Evolutionary conservation across 129 eudicot genomes (phyloP), one percentile per base, ranked within the genome.

Genomic region (Chrysanthemum seticuspe): DNA sequence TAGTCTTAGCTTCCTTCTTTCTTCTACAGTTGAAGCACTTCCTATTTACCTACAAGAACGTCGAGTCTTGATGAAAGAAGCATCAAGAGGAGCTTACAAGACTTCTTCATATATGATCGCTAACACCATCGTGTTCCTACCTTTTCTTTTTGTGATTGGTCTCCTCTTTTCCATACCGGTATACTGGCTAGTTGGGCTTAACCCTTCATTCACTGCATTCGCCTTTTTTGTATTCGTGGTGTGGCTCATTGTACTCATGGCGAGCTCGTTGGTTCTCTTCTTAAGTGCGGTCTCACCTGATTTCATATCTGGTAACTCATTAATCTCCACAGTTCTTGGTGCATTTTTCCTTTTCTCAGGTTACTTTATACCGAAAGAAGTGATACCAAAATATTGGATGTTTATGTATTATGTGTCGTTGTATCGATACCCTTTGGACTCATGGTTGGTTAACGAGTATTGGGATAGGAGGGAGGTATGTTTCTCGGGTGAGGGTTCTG

Each of bases 11-110:
- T 95, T 95, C 66, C 99, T 95, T 21, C 94, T 95, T 10, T 95
- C 99, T 10, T 95, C 99, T 0, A 95, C 99, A 1, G 99, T 95
- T 11, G 99, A 95, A 88, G 97, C 99, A 50, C 86, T 95, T 14
- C 99, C 97, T 3, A 90, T 95, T 47, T 95, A 90, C 83, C 97
- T 95, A 68, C 97, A 95, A 86, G 99, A 95, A 70, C 83, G 97
- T 0, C 85, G 85, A 12, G 99, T 95, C 29, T 58, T 95, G 50
- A 90, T 95, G 99, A 95, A 95, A 69, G 99, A 95, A 85, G 92
- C 96, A 13, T 95, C 99, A 0, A 81, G 94, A 69, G 93, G 96
- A 67, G 92, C 99, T 3, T 95, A 95, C 62, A 86, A 80, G 67
- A 68, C 87, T 14, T 95, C 99, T 7, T 95, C 99, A 1, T 95